These are phyloP conservation scores for Citrus medica DNA, from an alignment of 345 rosid genomes.

Conservation along the genomic window DNA sequence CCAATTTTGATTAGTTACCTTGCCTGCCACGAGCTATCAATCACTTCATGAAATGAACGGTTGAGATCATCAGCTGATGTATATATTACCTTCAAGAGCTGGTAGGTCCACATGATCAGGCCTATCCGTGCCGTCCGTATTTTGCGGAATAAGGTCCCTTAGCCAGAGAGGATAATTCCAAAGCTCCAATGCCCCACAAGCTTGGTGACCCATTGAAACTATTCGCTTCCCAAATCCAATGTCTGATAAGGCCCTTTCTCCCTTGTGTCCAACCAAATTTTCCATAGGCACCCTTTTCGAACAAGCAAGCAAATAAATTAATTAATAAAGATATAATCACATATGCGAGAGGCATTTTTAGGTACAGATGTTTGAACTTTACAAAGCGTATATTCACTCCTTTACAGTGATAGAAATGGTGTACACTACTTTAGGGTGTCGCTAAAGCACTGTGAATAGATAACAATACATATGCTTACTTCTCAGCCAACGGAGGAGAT, in stretches of 20 bases:
- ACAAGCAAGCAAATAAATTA: neutral
- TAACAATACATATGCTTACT: constrained; percentile 15
- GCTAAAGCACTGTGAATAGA: no score
- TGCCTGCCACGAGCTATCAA: neutral
- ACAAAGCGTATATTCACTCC: no score
- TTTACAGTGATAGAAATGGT: no score
- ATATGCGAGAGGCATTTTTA: no score
- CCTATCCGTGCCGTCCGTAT: constrained; percentile 40
- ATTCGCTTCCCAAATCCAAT: constrained; percentile 43
- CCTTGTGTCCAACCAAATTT: constrained; percentile 35
- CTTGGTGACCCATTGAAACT: constrained; percentile 76
- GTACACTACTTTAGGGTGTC: no score
- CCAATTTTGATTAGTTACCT: neutral
- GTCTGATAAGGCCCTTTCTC: constrained; percentile 30
- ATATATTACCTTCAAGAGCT: constrained; percentile 45
- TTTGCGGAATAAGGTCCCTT: constrained; percentile 37
- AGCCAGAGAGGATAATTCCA: constrained; percentile 61
- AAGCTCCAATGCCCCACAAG: constrained; percentile 49
- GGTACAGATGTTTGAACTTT: no score
- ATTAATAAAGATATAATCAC: no score
- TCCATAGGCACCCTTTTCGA: constrained; percentile 26
- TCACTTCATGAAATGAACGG: neutral
- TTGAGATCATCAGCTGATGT: neutral
- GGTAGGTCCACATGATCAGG: constrained; percentile 47
- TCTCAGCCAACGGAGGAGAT: constrained; percentile 31